Evolutionary conservation across 148 eudicot genomes (phyloP).

Genomic region (Cornus florida): DNA sequence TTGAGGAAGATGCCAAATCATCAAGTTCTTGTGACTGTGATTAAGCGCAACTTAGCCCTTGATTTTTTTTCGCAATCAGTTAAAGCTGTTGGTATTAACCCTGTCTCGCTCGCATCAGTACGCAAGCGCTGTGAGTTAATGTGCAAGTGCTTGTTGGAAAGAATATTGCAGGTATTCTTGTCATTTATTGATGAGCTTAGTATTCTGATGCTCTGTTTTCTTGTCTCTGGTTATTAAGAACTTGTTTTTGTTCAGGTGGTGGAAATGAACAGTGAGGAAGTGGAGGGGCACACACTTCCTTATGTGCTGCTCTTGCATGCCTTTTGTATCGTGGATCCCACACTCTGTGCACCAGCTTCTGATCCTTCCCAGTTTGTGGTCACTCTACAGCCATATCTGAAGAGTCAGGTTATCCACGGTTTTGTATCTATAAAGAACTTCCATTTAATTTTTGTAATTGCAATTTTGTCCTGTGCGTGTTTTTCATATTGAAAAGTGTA

Average conservation of each 20-base stretch:
- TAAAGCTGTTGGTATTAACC: constrained; percentile 85
- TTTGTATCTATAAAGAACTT: neutral
- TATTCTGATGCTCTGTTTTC: constrained; percentile 14
- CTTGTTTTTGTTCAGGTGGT: constrained; percentile 47
- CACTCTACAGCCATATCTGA: constrained; percentile 93
- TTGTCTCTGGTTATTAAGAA: neutral
- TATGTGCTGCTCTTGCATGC: constrained; percentile 89
- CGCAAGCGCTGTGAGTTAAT: constrained; percentile 95
- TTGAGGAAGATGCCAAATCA: constrained; percentile 76
- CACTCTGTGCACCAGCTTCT: constrained; percentile 93
- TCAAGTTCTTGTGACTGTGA: constrained; percentile 78
- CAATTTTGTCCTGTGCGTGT: neutral
- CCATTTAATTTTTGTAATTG: neutral
- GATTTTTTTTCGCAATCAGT: constrained; percentile 89
- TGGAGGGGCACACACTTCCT: constrained; percentile 71
- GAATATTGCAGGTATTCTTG: constrained; percentile 72
- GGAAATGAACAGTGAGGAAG: constrained; percentile 69
- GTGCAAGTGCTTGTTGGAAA: constrained; percentile 94
- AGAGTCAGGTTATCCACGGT: constrained; percentile 68
- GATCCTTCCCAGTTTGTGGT: constrained; percentile 97
- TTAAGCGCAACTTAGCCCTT: constrained; percentile 89
- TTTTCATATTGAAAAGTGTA: neutral
- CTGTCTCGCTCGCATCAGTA: constrained; percentile 74
- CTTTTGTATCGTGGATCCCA: constrained; percentile 91
- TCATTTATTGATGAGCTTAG: constrained; percentile 8